Percentiles rank a stretch among this genome's conserved stretches.
Conservation (phyloP, 148 eudicot species). For the Agrostemma githago region DNA sequence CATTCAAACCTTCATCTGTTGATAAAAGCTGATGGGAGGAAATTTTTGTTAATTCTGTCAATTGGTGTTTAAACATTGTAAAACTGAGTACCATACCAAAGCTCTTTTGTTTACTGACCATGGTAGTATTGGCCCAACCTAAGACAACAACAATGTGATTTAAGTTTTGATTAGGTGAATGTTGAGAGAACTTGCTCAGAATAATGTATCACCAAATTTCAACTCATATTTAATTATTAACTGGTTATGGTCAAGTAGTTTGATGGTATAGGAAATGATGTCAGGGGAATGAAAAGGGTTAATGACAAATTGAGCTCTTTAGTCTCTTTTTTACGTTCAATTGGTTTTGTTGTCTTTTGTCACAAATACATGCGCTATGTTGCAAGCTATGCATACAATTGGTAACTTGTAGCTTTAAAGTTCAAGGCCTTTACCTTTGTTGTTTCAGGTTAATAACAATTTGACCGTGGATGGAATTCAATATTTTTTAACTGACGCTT, state of each 20-base stretch:
- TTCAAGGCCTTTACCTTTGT: constrained; percentile 23
- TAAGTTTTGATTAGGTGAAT: background rate
- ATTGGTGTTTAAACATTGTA: background rate
- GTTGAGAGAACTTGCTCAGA: background rate
- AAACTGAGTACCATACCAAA: background rate
- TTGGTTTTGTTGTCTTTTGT: background rate
- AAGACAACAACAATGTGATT: background rate
- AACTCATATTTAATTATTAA: background rate
- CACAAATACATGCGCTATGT: background rate
- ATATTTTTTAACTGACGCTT: constrained; percentile 65
- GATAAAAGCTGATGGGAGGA: background rate
- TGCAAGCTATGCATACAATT: background rate
- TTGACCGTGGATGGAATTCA: constrained; percentile 82
- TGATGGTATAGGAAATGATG: background rate
- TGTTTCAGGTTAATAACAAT: constrained; percentile 66
- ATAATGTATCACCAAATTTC: constrained; percentile 2
- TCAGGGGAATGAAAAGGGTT: background rate
- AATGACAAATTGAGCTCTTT: background rate
- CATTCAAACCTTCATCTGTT: background rate
- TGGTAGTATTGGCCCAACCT: background rate
- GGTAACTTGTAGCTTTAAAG: constrained; percentile 3
- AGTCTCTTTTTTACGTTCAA: background rate
- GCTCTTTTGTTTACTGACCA: background rate
- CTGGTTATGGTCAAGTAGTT: background rate
- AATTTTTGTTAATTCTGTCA: background rate